These are phyloP conservation scores for Astrothelium subdiscretum DNA, from an alignment of 495 filamentous ascomycete species.

Conservation along the genomic window DNA sequence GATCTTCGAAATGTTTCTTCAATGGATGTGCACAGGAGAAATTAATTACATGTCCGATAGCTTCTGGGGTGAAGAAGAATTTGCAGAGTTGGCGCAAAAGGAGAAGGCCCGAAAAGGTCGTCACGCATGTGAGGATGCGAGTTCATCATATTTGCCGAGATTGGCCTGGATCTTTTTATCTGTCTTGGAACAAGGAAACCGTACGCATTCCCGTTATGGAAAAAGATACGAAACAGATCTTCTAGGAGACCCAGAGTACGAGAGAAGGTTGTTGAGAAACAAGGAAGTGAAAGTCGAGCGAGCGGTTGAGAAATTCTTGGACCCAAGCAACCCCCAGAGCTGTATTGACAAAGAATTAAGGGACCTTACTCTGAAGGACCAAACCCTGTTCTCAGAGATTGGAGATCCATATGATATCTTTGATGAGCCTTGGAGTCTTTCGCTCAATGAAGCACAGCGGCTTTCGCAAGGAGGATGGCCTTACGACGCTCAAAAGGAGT, in stretches of 20 bases:
- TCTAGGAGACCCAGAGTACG: no score
- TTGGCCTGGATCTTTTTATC: no score
- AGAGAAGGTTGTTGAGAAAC: not conserved
- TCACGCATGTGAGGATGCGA: not conserved
- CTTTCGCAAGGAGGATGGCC: not conserved
- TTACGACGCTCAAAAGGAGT: no score
- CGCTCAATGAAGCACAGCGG: not conserved
- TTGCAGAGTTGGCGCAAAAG: not conserved
- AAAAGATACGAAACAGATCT: no score
- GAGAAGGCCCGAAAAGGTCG: not conserved
- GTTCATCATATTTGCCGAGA: not conserved
- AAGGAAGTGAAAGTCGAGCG: not conserved
- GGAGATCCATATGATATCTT: not conserved
- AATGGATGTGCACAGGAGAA: slow-evolving; percentile 12
- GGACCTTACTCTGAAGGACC: no score
- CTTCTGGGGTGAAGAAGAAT: not conserved
- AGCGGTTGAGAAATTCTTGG: not conserved
- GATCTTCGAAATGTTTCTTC: slow-evolving; percentile 6
- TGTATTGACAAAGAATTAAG: not conserved
- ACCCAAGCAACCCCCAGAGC: not conserved
- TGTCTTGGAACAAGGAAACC: no score
- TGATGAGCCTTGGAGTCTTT: not conserved
- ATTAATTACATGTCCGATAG: not conserved
- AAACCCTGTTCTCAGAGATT: not conserved
- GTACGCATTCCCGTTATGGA: no score